Percentiles rank a stretch among this genome's conserved stretches.
These are phyloP conservation scores for maize (Zea mays) DNA, from an alignment of 176 grass and related monocot species.

Conservation along the genomic window DNA sequence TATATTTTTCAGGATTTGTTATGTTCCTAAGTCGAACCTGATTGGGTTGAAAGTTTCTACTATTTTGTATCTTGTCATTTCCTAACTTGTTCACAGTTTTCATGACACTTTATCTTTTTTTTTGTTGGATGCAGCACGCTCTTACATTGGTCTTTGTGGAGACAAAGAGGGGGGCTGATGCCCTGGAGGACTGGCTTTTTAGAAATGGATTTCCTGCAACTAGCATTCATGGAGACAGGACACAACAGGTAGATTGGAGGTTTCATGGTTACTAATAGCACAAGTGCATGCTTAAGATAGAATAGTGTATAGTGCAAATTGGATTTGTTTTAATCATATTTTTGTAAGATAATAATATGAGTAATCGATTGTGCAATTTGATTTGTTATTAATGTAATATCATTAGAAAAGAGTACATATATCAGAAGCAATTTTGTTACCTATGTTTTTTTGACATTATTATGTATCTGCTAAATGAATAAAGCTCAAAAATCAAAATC, in stretches of 20 bases:
- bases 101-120: neutral
- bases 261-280: too few relatives aligned
- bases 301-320: neutral
- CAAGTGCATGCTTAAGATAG: neutral
- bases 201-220: conserved; percentile 88
- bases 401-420: neutral
- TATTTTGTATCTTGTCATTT: neutral
- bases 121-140: conserved; percentile 54
- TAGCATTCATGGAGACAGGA: conserved; percentile 88
- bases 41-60: neutral
- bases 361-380: neutral
- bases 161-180: conserved; percentile 93
- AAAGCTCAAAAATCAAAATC: neutral
- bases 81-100: neutral
- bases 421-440: neutral
- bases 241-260: conserved; percentile 46
- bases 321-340: neutral
- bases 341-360: neutral
- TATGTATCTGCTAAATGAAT: neutral
- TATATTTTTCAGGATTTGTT: neutral
- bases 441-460: neutral
- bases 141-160: conserved; percentile 94
- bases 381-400: neutral
- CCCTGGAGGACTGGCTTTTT: conserved; percentile 86
- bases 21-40: neutral